These are phyloP conservation scores for Calonectria fujianensis DNA, from an alignment of 2,329 filamentous ascomycete species.

Conservation along the genomic window DNA sequence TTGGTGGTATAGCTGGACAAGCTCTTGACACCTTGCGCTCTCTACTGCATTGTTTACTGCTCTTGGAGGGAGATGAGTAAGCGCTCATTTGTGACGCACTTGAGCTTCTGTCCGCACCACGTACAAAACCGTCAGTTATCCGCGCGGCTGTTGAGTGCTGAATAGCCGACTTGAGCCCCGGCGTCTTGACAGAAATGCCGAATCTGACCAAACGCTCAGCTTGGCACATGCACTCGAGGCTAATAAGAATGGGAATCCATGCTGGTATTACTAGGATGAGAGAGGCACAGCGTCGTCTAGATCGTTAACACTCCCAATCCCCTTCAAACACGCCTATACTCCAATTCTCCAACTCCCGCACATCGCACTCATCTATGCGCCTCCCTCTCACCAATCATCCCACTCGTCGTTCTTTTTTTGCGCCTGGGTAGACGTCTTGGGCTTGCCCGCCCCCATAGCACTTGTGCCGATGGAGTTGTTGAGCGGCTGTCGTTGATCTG, in stretches of 20 bases:
- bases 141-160: constrained; percentile 8
- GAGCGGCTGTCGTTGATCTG: constrained; percentile 70
- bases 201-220: constrained; percentile 27
- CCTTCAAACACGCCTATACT: constrained; percentile 55
- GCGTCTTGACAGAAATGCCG: constrained; percentile 35
- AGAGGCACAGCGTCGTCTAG: constrained; percentile 36
- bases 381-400: constrained; percentile 75
- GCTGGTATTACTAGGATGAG: constrained; percentile 39
- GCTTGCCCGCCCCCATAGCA: constrained; percentile 74
- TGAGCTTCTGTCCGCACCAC: background rate
- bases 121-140: background rate
- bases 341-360: constrained; percentile 54
- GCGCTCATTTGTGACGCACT: background rate
- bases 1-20: background rate
- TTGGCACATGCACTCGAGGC: background rate
- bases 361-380: constrained; percentile 37
- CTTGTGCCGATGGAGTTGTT: constrained; percentile 75
- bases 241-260: constrained; percentile 32
- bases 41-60: background rate
- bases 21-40: background rate
- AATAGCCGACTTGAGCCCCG: constrained; percentile 40
- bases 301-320: constrained; percentile 42
- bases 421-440: constrained; percentile 57
- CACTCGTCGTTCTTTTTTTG: constrained; percentile 73
- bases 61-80: background rate